Percentiles rank a stretch among this genome's conserved stretches.
These are phyloP conservation scores for Kokia cookei DNA, from an alignment of 441 rosid genomes.

Conservation along the genomic window DNA sequence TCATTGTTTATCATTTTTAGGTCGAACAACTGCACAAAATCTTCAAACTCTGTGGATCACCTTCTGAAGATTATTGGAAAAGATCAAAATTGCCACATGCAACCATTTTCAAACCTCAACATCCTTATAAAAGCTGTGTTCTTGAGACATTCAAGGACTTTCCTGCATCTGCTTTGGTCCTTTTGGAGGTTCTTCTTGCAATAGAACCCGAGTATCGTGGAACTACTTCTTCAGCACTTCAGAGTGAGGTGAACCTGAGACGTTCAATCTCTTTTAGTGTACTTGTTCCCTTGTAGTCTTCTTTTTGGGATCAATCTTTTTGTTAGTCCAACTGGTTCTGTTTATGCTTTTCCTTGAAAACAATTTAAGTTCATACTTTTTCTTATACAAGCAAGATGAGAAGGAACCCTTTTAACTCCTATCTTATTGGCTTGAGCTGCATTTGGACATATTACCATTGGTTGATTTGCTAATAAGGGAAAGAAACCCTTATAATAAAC, in stretches of 20 bases:
- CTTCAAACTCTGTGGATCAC: conserved; percentile 96
- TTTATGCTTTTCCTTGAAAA: neutral
- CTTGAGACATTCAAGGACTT: conserved; percentile 69
- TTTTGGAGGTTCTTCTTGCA: conserved; percentile 67
- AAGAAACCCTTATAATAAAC: neutral
- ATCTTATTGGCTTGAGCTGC: neutral
- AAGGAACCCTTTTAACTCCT: neutral
- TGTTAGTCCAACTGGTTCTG: neutral
- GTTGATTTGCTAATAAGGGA: neutral
- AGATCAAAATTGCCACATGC: conserved; percentile 78
- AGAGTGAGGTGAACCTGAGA: conserved; percentile 46
- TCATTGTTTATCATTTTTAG: conserved; percentile 1
- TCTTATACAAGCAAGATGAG: neutral
- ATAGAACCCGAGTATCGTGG: conserved; percentile 75
- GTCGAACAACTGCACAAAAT: conserved; percentile 92
- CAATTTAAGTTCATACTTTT: neutral
- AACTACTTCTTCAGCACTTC: conserved; percentile 59
- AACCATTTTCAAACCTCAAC: conserved; percentile 86
- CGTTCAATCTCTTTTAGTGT: conserved; percentile 32
- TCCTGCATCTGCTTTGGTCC: conserved; percentile 63
- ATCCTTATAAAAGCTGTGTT: conserved; percentile 68
- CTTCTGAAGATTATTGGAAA: conserved; percentile 89
- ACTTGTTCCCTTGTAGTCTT: neutral
- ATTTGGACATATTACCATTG: neutral
- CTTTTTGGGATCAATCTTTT: neutral